Evolutionary conservation across 163 green algal species (phyloP).

Genomic region (Smithsoniella earleae): DNA sequence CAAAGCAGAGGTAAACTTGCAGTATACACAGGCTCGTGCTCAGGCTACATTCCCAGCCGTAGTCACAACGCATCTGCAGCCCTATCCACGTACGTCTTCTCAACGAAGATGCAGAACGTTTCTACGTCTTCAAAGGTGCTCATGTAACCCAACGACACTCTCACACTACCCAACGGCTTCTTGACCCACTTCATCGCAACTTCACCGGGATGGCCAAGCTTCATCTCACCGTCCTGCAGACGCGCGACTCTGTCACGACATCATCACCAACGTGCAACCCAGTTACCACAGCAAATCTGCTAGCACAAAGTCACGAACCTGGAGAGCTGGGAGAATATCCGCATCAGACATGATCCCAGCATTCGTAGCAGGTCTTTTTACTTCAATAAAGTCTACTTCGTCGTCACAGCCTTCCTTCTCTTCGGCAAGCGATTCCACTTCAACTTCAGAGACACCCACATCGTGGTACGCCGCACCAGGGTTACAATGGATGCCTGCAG

Average conservation of each 20-base stretch:
- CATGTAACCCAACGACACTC: slow-evolving; percentile 57
- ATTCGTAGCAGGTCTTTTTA: slow-evolving; percentile 39
- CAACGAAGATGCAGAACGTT: slow-evolving; percentile 51
- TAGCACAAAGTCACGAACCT: no score
- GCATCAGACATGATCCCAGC: slow-evolving; percentile 7
- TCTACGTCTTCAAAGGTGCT: slow-evolving; percentile 57
- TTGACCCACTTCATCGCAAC: slow-evolving; percentile 49
- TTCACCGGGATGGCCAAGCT: slow-evolving; percentile 42
- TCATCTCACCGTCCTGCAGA: no score
- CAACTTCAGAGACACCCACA: slow-evolving; percentile 47
- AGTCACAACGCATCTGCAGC: no score
- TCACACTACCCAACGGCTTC: slow-evolving; percentile 59
- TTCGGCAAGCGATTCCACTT: slow-evolving; percentile 54
- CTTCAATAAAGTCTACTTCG: slow-evolving; percentile 60
- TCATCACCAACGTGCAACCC: slow-evolving; percentile 34
- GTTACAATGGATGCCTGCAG: slow-evolving; percentile 52
- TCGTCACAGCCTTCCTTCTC: slow-evolving; percentile 63
- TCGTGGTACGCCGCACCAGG: slow-evolving; percentile 61
- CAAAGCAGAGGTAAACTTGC: no score
- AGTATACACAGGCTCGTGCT: no score
- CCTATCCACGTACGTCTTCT: slow-evolving; percentile 47
- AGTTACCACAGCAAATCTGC: slow-evolving; percentile 38
- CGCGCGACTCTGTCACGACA: no score
- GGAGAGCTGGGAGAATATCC: not conserved
- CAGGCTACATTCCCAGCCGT: no score